phyloP scores from a whole-genome alignment of 495 filamentous ascomycete genomes.

The Penicillium pancosmium region DNA sequence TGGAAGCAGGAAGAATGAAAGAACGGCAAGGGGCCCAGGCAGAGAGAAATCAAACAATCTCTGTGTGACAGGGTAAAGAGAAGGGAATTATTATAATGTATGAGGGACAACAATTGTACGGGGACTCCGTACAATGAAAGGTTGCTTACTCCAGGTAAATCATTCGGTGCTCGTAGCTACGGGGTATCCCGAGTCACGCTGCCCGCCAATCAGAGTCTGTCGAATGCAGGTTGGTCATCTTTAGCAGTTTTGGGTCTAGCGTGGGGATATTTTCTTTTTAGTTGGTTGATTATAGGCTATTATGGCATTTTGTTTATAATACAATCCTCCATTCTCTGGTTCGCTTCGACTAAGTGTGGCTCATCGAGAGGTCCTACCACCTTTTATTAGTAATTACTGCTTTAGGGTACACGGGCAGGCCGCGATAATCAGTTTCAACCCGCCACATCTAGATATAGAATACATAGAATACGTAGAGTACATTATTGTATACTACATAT shows the following conservation, averaged over 20 bases:
- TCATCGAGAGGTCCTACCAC: too few species aligned
- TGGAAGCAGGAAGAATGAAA: not conserved
- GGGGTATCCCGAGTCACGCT: constrained; percentile 1
- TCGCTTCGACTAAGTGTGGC: too few species aligned
- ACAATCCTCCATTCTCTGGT: not conserved
- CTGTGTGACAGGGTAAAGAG: too few species aligned
- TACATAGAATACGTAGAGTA: too few species aligned
- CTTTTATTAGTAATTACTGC: too few species aligned
- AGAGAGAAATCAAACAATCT: too few species aligned
- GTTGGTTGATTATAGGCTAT: not conserved
- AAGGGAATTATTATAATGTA: too few species aligned
- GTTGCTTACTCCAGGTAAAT: not conserved
- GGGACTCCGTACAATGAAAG: not conserved
- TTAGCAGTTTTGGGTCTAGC: not conserved
- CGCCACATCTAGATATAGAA: too few species aligned
- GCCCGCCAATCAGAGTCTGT: not conserved
- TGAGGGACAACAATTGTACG: not conserved
- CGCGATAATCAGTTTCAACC: too few species aligned
- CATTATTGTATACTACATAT: not conserved
- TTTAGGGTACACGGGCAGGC: too few species aligned
- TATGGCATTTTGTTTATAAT: not conserved
- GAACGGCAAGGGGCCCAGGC: not conserved
- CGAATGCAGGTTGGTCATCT: constrained; percentile 1
- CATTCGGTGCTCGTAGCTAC: constrained; percentile 2
- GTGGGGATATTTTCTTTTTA: not conserved